These are phyloP conservation scores for Syzygium malaccense DNA, from an alignment of 441 rosid genomes.

Conservation along the genomic window DNA sequence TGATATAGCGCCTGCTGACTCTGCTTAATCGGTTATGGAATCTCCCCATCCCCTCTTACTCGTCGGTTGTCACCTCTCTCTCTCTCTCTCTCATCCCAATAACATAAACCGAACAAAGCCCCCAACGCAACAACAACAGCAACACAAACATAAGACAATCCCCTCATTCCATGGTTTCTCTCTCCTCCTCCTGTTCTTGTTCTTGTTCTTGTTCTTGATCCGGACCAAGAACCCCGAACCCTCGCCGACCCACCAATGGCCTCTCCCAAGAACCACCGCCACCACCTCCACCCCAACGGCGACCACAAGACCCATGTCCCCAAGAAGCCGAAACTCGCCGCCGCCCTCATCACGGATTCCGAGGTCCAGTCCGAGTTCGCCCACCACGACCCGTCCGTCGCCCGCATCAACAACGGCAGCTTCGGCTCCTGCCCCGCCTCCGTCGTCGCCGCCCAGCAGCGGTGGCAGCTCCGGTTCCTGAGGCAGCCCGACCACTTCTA, in stretches of 20 bases:
- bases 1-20: neutral
- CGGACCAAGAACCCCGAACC: neutral
- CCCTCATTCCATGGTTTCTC: neutral
- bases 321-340: slow-evolving; percentile 31
- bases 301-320: slow-evolving; percentile 14
- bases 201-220: neutral
- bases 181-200: neutral
- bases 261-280: slow-evolving; percentile 9
- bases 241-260: slow-evolving; percentile 10
- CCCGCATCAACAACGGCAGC: slow-evolving; percentile 89
- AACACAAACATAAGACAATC: neutral
- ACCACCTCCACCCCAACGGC: slow-evolving; percentile 1
- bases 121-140: neutral
- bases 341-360: slow-evolving; percentile 19
- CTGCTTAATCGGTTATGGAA: neutral
- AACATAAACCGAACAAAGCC: neutral
- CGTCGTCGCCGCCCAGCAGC: slow-evolving; percentile 49
- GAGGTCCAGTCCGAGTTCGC: slow-evolving; percentile 63
- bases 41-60: neutral
- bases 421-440: slow-evolving; percentile 79
- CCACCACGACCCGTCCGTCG: slow-evolving; percentile 56
- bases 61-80: neutral
- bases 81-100: neutral
- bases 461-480: slow-evolving; percentile 56
- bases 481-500: slow-evolving; percentile 76